Evolutionary conservation across 2,329 filamentous ascomycete genomes (phyloP), one percentile per base, ranked within the genome.

Genomic region (Drechslerella dactyloides): DNA sequence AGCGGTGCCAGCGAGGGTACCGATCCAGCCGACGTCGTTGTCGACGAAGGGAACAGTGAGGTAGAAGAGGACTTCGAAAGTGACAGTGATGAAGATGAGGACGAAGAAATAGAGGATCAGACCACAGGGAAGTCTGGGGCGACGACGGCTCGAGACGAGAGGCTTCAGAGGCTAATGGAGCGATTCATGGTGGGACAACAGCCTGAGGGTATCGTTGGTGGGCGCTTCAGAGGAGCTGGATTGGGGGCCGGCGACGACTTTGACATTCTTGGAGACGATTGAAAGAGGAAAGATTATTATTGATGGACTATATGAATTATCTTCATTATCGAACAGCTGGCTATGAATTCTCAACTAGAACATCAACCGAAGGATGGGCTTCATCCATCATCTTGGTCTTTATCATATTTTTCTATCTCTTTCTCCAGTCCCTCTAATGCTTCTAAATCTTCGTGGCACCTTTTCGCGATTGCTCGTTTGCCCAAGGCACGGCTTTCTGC

Each of bases 31-130:
- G 78, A 75, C 2, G 75, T 74, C 11, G 75, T 74, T 30, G 62
- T 73, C 33, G 77, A 77, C 24, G 75, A 77, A 33, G 76, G 68
- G 33, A 72, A 66, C 13, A 73, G 75, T 8, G 59, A 63, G 23
- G 74, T 78, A 10, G 78, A 77, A 8, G 77, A 77, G 8, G 76
- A 77, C 19, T 76, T 75, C 30, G 74, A 76, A 21, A 76, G 57
- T 33, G 74, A 70, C 1, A 74, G 69, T 46, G 76, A 77, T 50
- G 74, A 75, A 19, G 74, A 33, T 7, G 75, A 76, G n/a, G 74
- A 64, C 52, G 75, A 76, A 23, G 56, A 74, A 50, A 74, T 76
- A 51, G 74, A 73, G 17, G 65, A 19, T n/a, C 62, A 74, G 21
- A 68, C 60, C 37, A 68, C 74, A 30, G 69, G 55, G 58, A 75